Conservation (phyloP, 305 asterid species). For the Caryopteris hybrid region DNA sequence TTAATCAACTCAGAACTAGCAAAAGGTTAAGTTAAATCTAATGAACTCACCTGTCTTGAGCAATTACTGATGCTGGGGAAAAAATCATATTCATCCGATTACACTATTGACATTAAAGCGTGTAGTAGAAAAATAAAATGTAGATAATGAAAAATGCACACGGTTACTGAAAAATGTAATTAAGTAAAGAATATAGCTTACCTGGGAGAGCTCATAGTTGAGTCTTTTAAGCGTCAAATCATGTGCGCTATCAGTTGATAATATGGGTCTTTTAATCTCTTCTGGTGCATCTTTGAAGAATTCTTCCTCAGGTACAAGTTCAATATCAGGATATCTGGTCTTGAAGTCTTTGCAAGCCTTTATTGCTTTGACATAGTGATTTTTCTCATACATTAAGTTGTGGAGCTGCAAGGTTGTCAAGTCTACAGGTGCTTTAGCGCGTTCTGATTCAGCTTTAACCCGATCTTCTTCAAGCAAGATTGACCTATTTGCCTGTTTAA, state of each 20-base stretch:
- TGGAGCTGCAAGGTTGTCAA: constrained; percentile 91
- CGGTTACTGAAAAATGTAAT: background rate
- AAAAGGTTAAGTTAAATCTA: background rate
- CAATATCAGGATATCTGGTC: constrained; percentile 59
- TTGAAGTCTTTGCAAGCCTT: constrained; percentile 92
- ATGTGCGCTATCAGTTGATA: constrained; percentile 65
- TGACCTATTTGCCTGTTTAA: constrained; percentile 79
- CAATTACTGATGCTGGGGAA: background rate
- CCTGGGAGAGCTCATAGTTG: constrained; percentile 91
- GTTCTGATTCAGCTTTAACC: constrained; percentile 81
- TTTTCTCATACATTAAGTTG: constrained; percentile 92
- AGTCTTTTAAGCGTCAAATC: constrained; percentile 95
- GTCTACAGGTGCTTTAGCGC: constrained; percentile 90
- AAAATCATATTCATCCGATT: background rate
- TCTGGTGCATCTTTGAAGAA: constrained; percentile 78
- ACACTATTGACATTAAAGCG: background rate
- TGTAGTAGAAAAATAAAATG: background rate
- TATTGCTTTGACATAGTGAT: constrained; percentile 86
- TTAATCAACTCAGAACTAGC: background rate
- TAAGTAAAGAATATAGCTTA: constrained; percentile 9
- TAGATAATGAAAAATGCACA: background rate
- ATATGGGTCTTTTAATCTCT: constrained; percentile 58
- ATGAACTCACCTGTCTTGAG: background rate
- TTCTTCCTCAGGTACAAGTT: constrained; percentile 91
- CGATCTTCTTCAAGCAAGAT: constrained; percentile 95